Evolutionary conservation across 2,329 filamentous ascomycete species (phyloP).

Genomic region (Sclerotinia subarctica): DNA sequence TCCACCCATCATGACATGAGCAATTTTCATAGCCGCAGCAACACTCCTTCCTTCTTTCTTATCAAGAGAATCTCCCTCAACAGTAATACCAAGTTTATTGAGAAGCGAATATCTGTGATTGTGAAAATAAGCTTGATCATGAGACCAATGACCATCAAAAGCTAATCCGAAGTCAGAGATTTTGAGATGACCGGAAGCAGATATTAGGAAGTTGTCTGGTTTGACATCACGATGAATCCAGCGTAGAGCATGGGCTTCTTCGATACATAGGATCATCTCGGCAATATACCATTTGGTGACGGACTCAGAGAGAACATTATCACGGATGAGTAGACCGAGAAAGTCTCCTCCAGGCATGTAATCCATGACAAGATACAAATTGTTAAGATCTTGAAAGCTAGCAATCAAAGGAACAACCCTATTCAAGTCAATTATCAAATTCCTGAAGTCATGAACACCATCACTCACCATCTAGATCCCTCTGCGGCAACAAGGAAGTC

Average conservation of each 20-base stretch:
- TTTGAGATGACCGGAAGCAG: slow-evolving; percentile 82
- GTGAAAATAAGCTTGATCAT: slow-evolving; percentile 83
- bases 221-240: slow-evolving; percentile 98
- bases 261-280: slow-evolving; percentile 93
- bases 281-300: slow-evolving; percentile 84
- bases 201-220: slow-evolving; percentile 94
- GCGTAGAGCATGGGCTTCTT: slow-evolving; percentile 81
- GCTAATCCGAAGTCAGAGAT: slow-evolving; percentile 96
- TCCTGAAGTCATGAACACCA: not conserved
- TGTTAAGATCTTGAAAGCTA: slow-evolving; percentile 82
- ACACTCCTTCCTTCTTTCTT: slow-evolving; percentile 50
- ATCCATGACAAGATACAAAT: slow-evolving; percentile 93
- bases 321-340: slow-evolving; percentile 77
- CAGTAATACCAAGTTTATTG: slow-evolving; percentile 68
- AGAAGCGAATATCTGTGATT: slow-evolving; percentile 77
- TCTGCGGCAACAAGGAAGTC: slow-evolving; percentile 89
- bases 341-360: slow-evolving; percentile 98
- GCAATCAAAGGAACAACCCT: slow-evolving; percentile 83
- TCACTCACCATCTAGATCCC: slow-evolving; percentile 69
- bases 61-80: slow-evolving; percentile 73
- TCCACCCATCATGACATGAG: slow-evolving; percentile 41
- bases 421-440: slow-evolving; percentile 11
- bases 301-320: slow-evolving; percentile 76
- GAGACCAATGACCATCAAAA: slow-evolving; percentile 93
- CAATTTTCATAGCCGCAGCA: slow-evolving; percentile 42